Base-by-base conservation (phyloP, 1,284 basidiomycete species). In the Sanghuangporus baumii region DNA sequence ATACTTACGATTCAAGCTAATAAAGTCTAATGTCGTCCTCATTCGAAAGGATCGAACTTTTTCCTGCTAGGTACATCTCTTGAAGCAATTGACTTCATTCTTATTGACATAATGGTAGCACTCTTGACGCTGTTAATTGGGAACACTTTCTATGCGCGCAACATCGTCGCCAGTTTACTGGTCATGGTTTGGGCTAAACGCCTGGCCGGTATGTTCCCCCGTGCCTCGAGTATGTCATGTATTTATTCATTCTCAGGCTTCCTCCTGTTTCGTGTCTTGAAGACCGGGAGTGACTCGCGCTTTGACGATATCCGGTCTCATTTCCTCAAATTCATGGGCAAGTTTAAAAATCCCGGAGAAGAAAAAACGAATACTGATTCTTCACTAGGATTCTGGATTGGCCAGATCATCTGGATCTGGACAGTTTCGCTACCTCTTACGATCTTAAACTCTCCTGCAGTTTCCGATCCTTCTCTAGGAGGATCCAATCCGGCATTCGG, bases 241-340 rank as follows among this genome's bases (percentile, higher is more conserved):
- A 9, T 14, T 54, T 61, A 26, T 59, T 26, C 57, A 31, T 58
- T 47, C 14, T 31, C 65, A 81, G 85, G 82, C 0, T 88, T 88
- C 72, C 74, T 88, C 7, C 76, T 89, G 16, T 86, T 84, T 72
- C 81, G 87, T 16, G 87, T 90, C 3, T 69, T 89, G 48, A 87
- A 85, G 70, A 84, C 79, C 6, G 86, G 87, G 1, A 83, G 81
- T 62, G 87, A 90, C 67, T 78, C 75, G 5, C 79, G 87, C 3
- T 89, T 89, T 67, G 86, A 89, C 67, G 80, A 85, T 16, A 88
- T 89, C 58, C 74, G 87, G 7, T 77, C 79, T 1, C 79, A 86
- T 70, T 88, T 89, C 70, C 82, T 84, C 76, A 86, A 84, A 68
- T 89, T 88, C 70, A 73, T 86, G 8, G 85, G 84, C 80, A 57